A percentile compares a stretch with the other conserved stretches of the same genome.
phyloP scores from a whole-genome alignment of 208 protist genomes.

The Leishmania mexicana region DNA sequence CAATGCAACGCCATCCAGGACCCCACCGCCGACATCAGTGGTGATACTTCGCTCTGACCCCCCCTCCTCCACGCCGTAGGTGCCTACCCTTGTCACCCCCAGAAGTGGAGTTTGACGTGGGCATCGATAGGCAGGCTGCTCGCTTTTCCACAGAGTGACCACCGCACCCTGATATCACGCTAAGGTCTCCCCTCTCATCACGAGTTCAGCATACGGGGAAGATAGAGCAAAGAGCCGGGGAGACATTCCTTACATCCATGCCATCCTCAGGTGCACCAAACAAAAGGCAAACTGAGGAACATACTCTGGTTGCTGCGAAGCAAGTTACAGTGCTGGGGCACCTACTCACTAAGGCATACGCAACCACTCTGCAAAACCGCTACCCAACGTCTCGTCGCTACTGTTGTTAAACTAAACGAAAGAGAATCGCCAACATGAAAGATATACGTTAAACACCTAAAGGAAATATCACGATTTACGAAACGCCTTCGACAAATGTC shows the following conservation, averaged over 20 bases:
- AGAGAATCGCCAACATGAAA: background rate
- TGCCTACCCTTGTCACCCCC: background rate
- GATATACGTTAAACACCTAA: background rate
- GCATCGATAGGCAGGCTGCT: background rate
- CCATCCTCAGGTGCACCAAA: background rate
- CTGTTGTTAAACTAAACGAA: background rate
- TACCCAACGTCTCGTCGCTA: background rate
- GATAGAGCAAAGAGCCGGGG: background rate
- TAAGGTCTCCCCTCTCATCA: background rate
- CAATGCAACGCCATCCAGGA: background rate
- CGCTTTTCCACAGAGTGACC: background rate
- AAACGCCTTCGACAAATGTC: slow-evolving; percentile 21
- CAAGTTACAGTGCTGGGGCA: background rate
- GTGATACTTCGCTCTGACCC: background rate
- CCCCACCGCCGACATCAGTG: background rate
- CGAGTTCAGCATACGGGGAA: background rate
- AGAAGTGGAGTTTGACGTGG: background rate
- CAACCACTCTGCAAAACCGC: background rate
- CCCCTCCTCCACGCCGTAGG: background rate
- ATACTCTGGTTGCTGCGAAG: background rate
- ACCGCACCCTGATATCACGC: background rate
- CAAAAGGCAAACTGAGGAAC: background rate
- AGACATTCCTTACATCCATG: background rate
- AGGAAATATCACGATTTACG: slow-evolving; percentile 5
- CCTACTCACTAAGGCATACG: background rate